phyloP scores from a whole-genome alignment of 1,284 basidiomycete species.

The Cryptococcus sp. region DNA sequence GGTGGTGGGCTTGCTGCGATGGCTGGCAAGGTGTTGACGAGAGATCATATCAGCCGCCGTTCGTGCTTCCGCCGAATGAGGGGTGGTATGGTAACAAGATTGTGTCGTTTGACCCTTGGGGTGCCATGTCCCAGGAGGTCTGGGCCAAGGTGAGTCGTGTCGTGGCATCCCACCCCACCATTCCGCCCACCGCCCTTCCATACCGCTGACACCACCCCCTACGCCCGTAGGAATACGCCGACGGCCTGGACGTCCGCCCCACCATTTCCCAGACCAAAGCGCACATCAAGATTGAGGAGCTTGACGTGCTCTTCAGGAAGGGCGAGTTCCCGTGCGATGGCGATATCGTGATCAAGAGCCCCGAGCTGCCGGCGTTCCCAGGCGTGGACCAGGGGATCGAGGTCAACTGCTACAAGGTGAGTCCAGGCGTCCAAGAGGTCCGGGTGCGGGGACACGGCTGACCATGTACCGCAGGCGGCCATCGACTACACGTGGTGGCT shows the following conservation, averaged over 20 bases:
- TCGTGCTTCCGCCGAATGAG: slow-evolving; percentile 74
- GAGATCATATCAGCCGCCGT: slow-evolving; percentile 60
- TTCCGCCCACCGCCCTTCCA: neutral
- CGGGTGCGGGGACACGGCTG: slow-evolving; percentile 59
- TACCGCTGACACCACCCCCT: neutral
- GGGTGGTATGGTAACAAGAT: slow-evolving; percentile 84
- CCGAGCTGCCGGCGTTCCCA: slow-evolving; percentile 44
- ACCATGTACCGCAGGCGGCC: slow-evolving; percentile 62
- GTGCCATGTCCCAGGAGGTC: slow-evolving; percentile 78
- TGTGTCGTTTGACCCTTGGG: slow-evolving; percentile 92
- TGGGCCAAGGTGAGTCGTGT: slow-evolving; percentile 55
- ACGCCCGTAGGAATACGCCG: slow-evolving; percentile 57
- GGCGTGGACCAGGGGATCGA: slow-evolving; percentile 76
- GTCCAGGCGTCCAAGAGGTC: slow-evolving; percentile 77
- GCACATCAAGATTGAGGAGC: slow-evolving; percentile 60
- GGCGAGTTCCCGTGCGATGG: slow-evolving; percentile 78
- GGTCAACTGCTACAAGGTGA: slow-evolving; percentile 58
- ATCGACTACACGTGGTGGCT: slow-evolving; percentile 93
- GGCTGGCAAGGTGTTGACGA: neutral
- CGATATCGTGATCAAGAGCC: slow-evolving; percentile 66
- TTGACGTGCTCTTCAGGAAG: slow-evolving; percentile 71
- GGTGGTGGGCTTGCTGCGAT: neutral
- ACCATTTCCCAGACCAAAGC: slow-evolving; percentile 84
- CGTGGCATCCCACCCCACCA: neutral
- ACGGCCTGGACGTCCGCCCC: slow-evolving; percentile 74